Conservation (phyloP, 169 alveolate species). For the Haemoproteus tartakovskyi region DNA sequence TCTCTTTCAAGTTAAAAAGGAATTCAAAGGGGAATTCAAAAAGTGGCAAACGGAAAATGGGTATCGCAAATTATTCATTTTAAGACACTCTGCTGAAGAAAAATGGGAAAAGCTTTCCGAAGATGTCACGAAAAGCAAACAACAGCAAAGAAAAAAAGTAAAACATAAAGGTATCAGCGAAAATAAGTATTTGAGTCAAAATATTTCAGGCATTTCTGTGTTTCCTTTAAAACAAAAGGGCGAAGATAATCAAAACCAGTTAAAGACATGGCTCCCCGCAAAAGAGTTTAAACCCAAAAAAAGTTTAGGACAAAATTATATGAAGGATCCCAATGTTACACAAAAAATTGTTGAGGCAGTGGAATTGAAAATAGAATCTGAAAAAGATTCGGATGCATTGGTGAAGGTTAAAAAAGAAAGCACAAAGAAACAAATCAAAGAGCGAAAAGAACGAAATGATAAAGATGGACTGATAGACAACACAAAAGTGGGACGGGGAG, state of each 20-base stretch:
- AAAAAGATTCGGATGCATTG: background rate
- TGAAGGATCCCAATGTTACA: constrained; percentile 75
- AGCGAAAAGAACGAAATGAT: background rate
- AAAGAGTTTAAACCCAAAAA: constrained; percentile 80
- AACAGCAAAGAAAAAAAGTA: too few species aligned
- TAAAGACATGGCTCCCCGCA: constrained; percentile 28
- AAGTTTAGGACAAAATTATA: constrained; percentile 83
- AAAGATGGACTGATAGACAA: too few species aligned
- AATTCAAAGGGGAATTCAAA: too few species aligned
- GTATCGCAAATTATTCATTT: too few species aligned
- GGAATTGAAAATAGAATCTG: background rate
- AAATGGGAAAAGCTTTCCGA: too few species aligned
- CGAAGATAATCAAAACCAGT: background rate
- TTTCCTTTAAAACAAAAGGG: constrained; percentile 25
- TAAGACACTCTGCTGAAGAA: too few species aligned
- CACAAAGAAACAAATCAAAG: background rate
- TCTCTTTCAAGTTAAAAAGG: too few species aligned
- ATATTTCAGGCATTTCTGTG: constrained; percentile 26
- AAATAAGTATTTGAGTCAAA: constrained; percentile 8
- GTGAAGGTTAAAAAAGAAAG: background rate
- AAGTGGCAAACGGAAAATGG: too few species aligned
- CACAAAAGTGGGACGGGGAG: background rate
- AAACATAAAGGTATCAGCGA: background rate
- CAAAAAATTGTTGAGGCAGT: constrained; percentile 39
- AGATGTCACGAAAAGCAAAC: too few species aligned